phyloP scores from a whole-genome alignment of 768 basidiomycete species.

The Pholiota microspora region DNA sequence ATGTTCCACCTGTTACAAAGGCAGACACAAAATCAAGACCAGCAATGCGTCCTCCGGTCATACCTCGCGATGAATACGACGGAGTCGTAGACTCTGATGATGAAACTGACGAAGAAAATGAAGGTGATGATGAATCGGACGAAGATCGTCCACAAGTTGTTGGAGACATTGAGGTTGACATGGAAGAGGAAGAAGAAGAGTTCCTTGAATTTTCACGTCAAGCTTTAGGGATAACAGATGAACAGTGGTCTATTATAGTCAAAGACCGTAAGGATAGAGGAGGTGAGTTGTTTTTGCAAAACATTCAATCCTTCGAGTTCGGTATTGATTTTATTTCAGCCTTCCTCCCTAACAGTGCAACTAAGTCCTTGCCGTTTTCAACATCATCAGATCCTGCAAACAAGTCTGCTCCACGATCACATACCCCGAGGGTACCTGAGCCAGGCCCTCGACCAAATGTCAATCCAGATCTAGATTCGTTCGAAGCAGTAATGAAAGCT shows the following conservation, averaged over 20 bases:
- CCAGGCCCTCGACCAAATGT: constrained; percentile 37
- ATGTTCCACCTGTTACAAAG: constrained; percentile 10
- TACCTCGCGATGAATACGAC: constrained; percentile 83
- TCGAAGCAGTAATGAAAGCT: constrained; percentile 94
- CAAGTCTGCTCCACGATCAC: constrained; percentile 15
- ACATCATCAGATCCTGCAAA: constrained; percentile 9
- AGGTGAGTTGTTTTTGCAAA: constrained; percentile 61
- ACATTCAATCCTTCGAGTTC: too few relatives aligned
- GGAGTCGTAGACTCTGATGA: constrained; percentile 88
- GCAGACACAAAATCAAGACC: constrained; percentile 34
- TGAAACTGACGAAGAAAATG: constrained; percentile 70
- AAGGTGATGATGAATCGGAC: constrained; percentile 59
- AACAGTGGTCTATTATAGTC: constrained; percentile 89
- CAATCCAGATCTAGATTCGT: constrained; percentile 82
- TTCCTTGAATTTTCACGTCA: constrained; percentile 95
- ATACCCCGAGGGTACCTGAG: constrained; percentile 19
- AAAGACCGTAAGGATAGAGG: constrained; percentile 75
- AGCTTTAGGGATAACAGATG: constrained; percentile 82
- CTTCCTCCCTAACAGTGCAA: constrained; percentile 53
- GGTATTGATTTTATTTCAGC: constrained; percentile 32
- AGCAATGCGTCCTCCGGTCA: constrained; percentile 67
- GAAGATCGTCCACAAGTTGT: constrained; percentile 84
- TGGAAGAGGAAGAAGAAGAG: constrained; percentile 92
- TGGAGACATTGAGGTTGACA: constrained; percentile 84
- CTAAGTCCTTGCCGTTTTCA: constrained; percentile 13